These are phyloP conservation scores for Periconia digitata DNA, from an alignment of 2,329 filamentous ascomycete species.

Conservation along the genomic window DNA sequence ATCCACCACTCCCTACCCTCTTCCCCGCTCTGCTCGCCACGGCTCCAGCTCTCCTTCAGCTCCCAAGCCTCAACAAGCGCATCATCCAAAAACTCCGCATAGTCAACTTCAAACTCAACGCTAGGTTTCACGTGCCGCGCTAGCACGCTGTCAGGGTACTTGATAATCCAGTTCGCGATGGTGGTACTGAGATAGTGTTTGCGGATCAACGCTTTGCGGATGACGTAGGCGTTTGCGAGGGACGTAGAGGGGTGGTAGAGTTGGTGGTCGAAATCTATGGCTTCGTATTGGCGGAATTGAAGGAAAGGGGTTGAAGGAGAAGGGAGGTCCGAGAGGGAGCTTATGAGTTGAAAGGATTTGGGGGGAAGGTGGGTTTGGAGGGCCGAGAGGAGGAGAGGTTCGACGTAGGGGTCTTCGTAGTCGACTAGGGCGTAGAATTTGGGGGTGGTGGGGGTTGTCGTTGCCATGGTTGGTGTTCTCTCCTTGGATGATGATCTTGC, in stretches of 20 bases:
- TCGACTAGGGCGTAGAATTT: slow-evolving; percentile 71
- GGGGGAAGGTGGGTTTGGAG: slow-evolving; percentile 63
- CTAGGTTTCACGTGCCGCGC: slow-evolving; percentile 71
- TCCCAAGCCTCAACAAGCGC: slow-evolving; percentile 89
- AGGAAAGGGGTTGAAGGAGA: slow-evolving; percentile 57
- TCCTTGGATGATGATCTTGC: background rate
- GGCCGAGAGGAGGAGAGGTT: slow-evolving; percentile 79
- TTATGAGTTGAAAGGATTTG: slow-evolving; percentile 58
- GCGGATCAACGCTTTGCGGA: slow-evolving; percentile 92
- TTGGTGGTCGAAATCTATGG: slow-evolving; percentile 79
- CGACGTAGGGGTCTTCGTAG: slow-evolving; percentile 87
- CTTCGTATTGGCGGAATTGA: slow-evolving; percentile 85
- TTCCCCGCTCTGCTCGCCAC: slow-evolving; percentile 45
- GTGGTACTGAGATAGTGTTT: slow-evolving; percentile 92
- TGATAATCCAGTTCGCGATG: slow-evolving; percentile 80
- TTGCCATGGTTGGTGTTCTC: background rate
- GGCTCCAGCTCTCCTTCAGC: slow-evolving; percentile 72
- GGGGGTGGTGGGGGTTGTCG: background rate
- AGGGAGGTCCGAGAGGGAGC: slow-evolving; percentile 52
- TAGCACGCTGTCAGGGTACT: slow-evolving; percentile 73
- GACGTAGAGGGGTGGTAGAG: slow-evolving; percentile 62
- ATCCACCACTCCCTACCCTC: slow-evolving; percentile 85
- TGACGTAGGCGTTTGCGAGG: slow-evolving; percentile 86
- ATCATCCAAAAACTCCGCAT: slow-evolving; percentile 94
- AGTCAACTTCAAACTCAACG: slow-evolving; percentile 92